Percentiles rank a stretch among this genome's conserved stretches.
Evolutionary conservation across 805 yeast species (phyloP).

Genomic region (Metschnikowia gelsemii): DNA sequence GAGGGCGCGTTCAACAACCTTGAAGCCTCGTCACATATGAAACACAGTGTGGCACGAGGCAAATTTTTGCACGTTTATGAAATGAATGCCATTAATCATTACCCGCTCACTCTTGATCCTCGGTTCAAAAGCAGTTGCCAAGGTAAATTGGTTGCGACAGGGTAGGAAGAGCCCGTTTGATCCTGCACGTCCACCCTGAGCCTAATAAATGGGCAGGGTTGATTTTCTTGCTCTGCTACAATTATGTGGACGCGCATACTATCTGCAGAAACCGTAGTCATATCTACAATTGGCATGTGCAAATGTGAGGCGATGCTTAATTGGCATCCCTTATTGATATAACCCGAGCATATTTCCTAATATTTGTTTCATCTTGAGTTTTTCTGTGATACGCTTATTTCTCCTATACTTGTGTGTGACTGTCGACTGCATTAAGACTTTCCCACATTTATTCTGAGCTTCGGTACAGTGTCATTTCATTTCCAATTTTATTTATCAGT

Average conservation of each 20-base stretch:
- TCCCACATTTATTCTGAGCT: slow-evolving; percentile 4
- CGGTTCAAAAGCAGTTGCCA: background rate
- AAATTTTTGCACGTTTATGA: background rate
- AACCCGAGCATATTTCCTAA: background rate
- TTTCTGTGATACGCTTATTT: slow-evolving; percentile 1
- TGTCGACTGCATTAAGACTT: slow-evolving; percentile 1
- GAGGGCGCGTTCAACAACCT: background rate
- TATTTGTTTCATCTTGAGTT: slow-evolving; percentile 5
- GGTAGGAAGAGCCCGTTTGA: background rate
- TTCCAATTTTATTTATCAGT: background rate
- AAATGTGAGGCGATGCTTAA: slow-evolving; percentile 5
- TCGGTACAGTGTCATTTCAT: background rate
- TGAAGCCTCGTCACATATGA: background rate
- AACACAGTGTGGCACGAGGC: background rate
- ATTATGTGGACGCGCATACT: slow-evolving; percentile 3
- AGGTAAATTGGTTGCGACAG: background rate
- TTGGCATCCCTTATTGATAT: slow-evolving; percentile 6
- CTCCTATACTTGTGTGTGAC: background rate
- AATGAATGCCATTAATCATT: background rate
- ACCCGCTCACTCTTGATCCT: no score
- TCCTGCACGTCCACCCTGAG: background rate
- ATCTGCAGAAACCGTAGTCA: slow-evolving; percentile 6
- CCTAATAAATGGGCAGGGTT: background rate
- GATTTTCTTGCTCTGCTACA: slow-evolving; percentile 1
- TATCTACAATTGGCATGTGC: slow-evolving; percentile 11